phyloP scores from a whole-genome alignment of 2,329 filamentous ascomycete genomes.

The Scytalidium sp. region DNA sequence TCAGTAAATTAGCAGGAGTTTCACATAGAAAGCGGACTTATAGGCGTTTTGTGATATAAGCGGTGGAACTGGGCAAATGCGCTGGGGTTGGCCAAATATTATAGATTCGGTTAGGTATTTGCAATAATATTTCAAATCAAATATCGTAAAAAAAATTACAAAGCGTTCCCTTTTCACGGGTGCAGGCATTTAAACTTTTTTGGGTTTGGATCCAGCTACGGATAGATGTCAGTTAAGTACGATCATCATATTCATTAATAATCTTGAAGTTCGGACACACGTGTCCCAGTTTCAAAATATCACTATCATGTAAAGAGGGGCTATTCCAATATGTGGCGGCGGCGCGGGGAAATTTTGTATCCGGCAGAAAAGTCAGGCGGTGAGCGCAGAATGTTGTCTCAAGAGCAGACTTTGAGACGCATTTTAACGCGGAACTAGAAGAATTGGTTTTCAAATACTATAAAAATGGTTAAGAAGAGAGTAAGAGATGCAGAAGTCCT shows the following conservation, averaged over 20 bases:
- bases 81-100: background rate
- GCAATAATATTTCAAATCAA: constrained; percentile 2
- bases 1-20: constrained; percentile 21
- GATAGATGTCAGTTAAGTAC: too few relatives aligned
- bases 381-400: background rate
- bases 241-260: too few relatives aligned
- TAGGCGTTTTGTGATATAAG: constrained; percentile 9
- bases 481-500: constrained; percentile 28
- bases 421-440: background rate
- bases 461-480: constrained; percentile 32
- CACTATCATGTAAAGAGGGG: too few relatives aligned
- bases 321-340: too few relatives aligned
- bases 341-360: background rate
- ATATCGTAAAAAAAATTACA: too few relatives aligned
- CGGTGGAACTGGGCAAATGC: constrained; percentile 4
- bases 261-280: too few relatives aligned
- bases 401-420: background rate
- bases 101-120: background rate
- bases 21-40: constrained; percentile 7
- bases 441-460: background rate
- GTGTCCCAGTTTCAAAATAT: too few relatives aligned
- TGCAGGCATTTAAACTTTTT: too few relatives aligned
- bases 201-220: too few relatives aligned
- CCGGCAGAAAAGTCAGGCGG: constrained; percentile 2
- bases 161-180: too few relatives aligned